Percentiles rank a stretch among this genome's conserved stretches.
Conservation (phyloP, 495 filamentous ascomycete species). For the Entonaema liquescens region DNA sequence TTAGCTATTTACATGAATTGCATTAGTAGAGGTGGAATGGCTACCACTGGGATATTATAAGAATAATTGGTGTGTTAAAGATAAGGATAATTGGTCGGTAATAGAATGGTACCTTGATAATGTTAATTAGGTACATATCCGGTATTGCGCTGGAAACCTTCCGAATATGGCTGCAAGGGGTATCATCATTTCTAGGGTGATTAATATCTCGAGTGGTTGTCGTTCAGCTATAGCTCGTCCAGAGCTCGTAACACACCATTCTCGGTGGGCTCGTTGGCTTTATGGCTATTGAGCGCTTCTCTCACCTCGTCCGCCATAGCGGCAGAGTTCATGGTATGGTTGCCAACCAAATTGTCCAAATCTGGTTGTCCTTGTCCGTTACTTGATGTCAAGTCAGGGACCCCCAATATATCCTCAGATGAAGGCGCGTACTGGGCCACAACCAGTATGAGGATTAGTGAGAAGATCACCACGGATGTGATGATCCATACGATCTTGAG, state of each 20-base stretch:
- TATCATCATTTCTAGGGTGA: slow-evolving; percentile 10
- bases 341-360: slow-evolving; percentile 19
- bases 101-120: background rate
- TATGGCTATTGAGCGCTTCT: slow-evolving; percentile 36
- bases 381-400: slow-evolving; percentile 8
- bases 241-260: slow-evolving; percentile 49
- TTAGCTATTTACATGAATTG: slow-evolving; percentile 4
- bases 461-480: slow-evolving; percentile 55
- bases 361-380: slow-evolving; percentile 10
- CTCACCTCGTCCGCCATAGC: slow-evolving; percentile 38
- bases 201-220: background rate
- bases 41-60: background rate
- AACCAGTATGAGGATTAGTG: slow-evolving; percentile 54
- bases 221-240: slow-evolving; percentile 52
- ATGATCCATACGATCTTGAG: slow-evolving; percentile 70
- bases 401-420: slow-evolving; percentile 11
- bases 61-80: background rate
- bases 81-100: background rate
- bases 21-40: background rate
- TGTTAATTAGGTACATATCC: background rate
- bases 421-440: slow-evolving; percentile 51
- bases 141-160: background rate
- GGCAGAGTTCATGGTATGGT: slow-evolving; percentile 29
- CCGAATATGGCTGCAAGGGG: background rate
- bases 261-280: slow-evolving; percentile 19